These are phyloP conservation scores for Suillus cothurnatus DNA, from an alignment of 768 basidiomycete genomes.

Conservation along the genomic window DNA sequence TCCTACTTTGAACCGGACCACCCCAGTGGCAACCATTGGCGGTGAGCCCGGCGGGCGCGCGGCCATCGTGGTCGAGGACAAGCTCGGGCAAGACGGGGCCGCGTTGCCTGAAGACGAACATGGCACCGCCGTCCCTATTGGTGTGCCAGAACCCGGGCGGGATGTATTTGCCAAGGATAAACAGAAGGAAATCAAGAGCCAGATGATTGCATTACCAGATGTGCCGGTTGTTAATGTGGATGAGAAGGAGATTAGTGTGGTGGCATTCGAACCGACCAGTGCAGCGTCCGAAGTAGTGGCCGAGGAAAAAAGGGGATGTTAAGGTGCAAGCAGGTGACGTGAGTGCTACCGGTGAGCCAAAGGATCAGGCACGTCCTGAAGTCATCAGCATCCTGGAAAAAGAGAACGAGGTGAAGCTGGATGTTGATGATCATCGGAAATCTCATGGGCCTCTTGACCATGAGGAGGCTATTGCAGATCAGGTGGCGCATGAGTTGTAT, in stretches of 20 bases:
- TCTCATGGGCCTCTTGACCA: conserved; percentile 49
- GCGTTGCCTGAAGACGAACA: conserved; percentile 20
- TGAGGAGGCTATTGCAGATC: conserved; percentile 51
- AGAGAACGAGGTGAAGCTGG: conserved; percentile 12
- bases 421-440: conserved; percentile 14
- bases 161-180: conserved; percentile 68
- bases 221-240: conserved; percentile 13
- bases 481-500: conserved; percentile 56
- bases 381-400: conserved; percentile 10
- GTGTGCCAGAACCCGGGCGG: conserved; percentile 69
- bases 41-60: conserved; percentile 57
- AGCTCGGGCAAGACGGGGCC: conserved; percentile 25
- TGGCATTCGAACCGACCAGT: conserved; percentile 9
- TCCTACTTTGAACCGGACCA: conserved; percentile 42
- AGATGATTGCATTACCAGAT: conserved; percentile 17
- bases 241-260: conserved; percentile 41
- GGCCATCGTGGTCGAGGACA: conserved; percentile 55
- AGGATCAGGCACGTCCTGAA: not conserved
- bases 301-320: conserved; percentile 10
- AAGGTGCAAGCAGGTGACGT: conserved; percentile 4
- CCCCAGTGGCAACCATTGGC: conserved; percentile 48
- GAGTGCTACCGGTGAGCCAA: conserved; percentile 2
- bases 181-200: conserved; percentile 52
- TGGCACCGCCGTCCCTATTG: conserved; percentile 44
- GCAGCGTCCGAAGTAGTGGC: not conserved